Evolutionary conservation across 2,329 filamentous ascomycete species (phyloP).

Genomic region (Penicillium digitatum): DNA sequence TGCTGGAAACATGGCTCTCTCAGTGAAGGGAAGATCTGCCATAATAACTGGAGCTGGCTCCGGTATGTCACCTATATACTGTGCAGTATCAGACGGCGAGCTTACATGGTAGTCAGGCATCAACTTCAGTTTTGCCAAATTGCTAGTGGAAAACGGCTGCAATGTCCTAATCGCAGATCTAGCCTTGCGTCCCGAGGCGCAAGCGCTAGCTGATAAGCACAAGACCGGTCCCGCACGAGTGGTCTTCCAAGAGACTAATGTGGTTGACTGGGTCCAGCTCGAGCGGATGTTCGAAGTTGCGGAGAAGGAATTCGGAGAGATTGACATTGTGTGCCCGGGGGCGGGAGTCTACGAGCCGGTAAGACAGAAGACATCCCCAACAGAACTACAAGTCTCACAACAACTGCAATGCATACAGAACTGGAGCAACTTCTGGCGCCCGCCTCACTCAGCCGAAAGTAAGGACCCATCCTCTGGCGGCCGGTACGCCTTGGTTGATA

Average conservation of each 20-base stretch:
- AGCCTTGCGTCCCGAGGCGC: constrained; percentile 44
- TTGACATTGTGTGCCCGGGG: constrained; percentile 48
- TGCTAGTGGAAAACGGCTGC: constrained; percentile 44
- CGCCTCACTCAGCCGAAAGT: constrained; percentile 41
- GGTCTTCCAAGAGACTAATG: constrained; percentile 47
- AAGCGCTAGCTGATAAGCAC: constrained; percentile 41
- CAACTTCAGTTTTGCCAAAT: constrained; percentile 44
- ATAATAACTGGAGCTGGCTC: constrained; percentile 55
- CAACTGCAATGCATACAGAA: constrained; percentile 27
- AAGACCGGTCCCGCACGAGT: constrained; percentile 32
- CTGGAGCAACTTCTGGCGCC: constrained; percentile 51
- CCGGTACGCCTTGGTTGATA: constrained; percentile 47
- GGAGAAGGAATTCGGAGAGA: constrained; percentile 46
- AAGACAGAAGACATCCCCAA: constrained; percentile 5
- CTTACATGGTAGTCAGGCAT: constrained; percentile 36
- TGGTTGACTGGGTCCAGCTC: constrained; percentile 49
- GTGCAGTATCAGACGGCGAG: background rate
- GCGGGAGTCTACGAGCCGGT: constrained; percentile 47
- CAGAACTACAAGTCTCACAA: background rate
- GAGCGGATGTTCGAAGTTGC: constrained; percentile 49
- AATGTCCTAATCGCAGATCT: constrained; percentile 48
- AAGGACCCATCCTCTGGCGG: constrained; percentile 39
- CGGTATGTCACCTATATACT: constrained; percentile 33
- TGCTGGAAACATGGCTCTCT: constrained; percentile 32
- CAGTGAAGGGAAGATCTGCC: constrained; percentile 47